Base-by-base conservation (phyloP, 1,284 basidiomycete species). In the Erythrobasidium hasegawianum region DNA sequence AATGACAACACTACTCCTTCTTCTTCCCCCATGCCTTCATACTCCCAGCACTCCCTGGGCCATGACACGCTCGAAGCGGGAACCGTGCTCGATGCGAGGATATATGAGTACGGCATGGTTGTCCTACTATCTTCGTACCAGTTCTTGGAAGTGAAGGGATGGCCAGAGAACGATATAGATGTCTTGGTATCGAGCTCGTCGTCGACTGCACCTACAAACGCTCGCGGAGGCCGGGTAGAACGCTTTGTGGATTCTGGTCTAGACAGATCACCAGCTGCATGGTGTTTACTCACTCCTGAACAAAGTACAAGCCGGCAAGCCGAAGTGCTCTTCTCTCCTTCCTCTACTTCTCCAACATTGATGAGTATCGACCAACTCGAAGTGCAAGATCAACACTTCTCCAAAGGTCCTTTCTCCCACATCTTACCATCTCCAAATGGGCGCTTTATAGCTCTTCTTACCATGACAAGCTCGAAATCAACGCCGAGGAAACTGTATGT, bases 391-490 rank as follows among this genome's bases (percentile, higher is more conserved):
- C 93, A 80, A 79, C 85, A 88, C 16, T 79, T 97, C 14, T 87
- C 86, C 14, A 83, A 88, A 43, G 93, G 92, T 0, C 95, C 96
- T 0, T 97, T 97, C 78, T 83, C 83, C 0, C 86, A 88, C 71
- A 84, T 98, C 61, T 83, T 87, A 0, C 86, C 90, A 0, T 96
- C 93, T 0, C 94, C 94, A 0, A 95, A 95, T 72, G 94, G 94
- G 39, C 92, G 94, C 74, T 87, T 93, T 45, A 82, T 97, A 11
- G 92, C 93, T 0, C 81, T 97, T 11, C 79, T 96, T 41, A 92
- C 87, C 0, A 84, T 82, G 59, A 81, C 27, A 14, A 18, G 40
- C 13, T 13, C 41, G 10, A 20, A 8, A 18, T 29, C 50, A 13
- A 18, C 20, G 16, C 70, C 81, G 26, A 87, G 86, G 10, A 81